These are phyloP conservation scores for Cinchona pubescens DNA, from an alignment of 257 asterid species.

Conservation along the genomic window DNA sequence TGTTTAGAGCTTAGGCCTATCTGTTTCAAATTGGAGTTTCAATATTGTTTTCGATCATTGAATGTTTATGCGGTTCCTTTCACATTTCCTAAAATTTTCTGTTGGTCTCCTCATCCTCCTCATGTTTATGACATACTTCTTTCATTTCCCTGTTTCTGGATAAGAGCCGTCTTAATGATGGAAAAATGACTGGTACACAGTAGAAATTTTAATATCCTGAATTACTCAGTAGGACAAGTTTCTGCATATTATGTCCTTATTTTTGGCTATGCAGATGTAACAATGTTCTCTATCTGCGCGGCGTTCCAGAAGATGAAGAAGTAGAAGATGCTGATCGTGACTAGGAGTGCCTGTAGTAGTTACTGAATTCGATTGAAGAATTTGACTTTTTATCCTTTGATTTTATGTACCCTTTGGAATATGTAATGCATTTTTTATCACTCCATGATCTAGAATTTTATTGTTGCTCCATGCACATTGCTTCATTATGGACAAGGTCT, in stretches of 20 bases:
- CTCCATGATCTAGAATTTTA: background rate
- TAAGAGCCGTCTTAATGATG: background rate
- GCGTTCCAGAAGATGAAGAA: conserved; percentile 86
- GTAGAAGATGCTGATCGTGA: conserved; percentile 66
- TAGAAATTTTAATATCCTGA: background rate
- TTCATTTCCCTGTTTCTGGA: background rate
- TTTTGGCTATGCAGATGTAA: conserved; percentile 56
- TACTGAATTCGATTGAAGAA: background rate
- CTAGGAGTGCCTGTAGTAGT: conserved; percentile 19
- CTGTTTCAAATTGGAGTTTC: background rate
- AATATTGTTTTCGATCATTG: background rate
- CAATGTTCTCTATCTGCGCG: conserved; percentile 85
- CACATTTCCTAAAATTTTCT: background rate
- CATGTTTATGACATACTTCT: background rate
- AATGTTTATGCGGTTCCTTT: background rate
- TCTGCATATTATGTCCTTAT: background rate
- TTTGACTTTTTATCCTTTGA: background rate
- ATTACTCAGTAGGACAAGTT: background rate
- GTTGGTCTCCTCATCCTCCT: background rate
- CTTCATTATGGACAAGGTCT: background rate
- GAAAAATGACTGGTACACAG: too few species aligned
- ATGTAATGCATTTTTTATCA: background rate
- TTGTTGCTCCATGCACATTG: background rate
- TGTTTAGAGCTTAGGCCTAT: background rate
- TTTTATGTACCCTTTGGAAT: background rate